Base-by-base conservation (phyloP, 306 rosid genomes). In the Glycine latifolia region DNA sequence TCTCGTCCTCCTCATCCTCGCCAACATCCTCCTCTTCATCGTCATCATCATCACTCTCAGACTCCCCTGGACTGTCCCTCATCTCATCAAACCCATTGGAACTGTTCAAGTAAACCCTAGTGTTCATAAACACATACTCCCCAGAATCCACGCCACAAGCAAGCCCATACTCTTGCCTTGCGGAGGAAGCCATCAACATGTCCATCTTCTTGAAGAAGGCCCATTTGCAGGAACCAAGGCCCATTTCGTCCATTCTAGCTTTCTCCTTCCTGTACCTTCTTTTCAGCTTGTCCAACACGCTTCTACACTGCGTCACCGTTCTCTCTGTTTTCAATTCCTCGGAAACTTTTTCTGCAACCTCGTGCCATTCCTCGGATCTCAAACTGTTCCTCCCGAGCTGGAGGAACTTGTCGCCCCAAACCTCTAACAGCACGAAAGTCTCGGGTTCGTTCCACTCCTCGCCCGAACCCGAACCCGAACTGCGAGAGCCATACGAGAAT, bases 11-110 rank as follows among this genome's bases (percentile, higher is more conserved):
- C 53, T 78, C 86, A 0, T 68, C 77, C 0, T 37, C 68, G 11
- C 59, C 86, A 15, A 59, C 85, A 50, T 61, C 72, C 11, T 65
- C 87, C 16, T 84, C 84, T 2, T 67, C 82, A 0, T 59, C 73
- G 0, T 31, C 77, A 43, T 84, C 87, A 37, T 86, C 85, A 6
- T 86, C 97, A 39, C 76, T 88, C 92, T 94, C 97, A 1, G 91
- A 88, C 86, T 94, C 95, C 14, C 88, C 95, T 2, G 97, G 98
- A 83, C 98, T 91, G 84, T 94, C 98, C 82, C 91, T 89, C 97
- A 94, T 94, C 90, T 94, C 97, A 88, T 94, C 98, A 76, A 88
- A 86, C 73, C 92, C 91, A 85, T 90, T 91, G 0, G 98, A 3
- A 80, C 89, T 66, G 43, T 92, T 92, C 86, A 94, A 83, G 82